Base-by-base conservation (phyloP, 306 rosid genomes). In the Morella rubra region DNA sequence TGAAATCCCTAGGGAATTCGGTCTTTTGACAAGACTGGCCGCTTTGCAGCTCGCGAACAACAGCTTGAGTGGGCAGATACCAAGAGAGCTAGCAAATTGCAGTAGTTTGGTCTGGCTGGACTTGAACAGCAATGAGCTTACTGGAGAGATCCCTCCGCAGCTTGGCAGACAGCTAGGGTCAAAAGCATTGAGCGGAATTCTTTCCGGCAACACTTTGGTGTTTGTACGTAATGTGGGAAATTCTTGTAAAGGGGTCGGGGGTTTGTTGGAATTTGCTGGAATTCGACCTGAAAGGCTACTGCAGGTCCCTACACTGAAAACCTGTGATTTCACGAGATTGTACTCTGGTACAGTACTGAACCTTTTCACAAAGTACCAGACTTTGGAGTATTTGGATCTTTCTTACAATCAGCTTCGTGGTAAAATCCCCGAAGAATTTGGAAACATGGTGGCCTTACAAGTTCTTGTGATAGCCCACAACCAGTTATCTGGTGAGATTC, bases 81-180 rank as follows among this genome's bases (percentile, higher is more conserved):
- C 98, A 18, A 81, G 64, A 59, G 97, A 94, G 83, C 71, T 94
- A 10, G 89, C 85, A 47, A 90, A 92, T 22, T 94, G 98, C 83
- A 92, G 81, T 80, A 92, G 93, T 79, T 85, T 94, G 88, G 98
- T 94, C 81, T 94, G 98, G 98, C 77, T 94, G 93, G 98, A 94
- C 61, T 91, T 94, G 86, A 94, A 91, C 87, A 92, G 98, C 82
- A 94, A 94, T 86, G 89, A 86, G 81, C 97, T 94, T 68, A 92
- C 93, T 1, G 98, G 98, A 10, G 97, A 90, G 81, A 94, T 94
- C 81, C 98, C 98, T 19, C 87, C 97, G 14, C 85, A 94, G 69
- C 93, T 94, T 51, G 98, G 98, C 6, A 87, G 97, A 75, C 98
- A 94, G 89, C 86, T 14, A 47, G 98, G 98, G 55, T 91, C 95